Evolutionary conservation across 352 stramenopile genomes (phyloP).

Genomic region (Peronospora destructor): DNA sequence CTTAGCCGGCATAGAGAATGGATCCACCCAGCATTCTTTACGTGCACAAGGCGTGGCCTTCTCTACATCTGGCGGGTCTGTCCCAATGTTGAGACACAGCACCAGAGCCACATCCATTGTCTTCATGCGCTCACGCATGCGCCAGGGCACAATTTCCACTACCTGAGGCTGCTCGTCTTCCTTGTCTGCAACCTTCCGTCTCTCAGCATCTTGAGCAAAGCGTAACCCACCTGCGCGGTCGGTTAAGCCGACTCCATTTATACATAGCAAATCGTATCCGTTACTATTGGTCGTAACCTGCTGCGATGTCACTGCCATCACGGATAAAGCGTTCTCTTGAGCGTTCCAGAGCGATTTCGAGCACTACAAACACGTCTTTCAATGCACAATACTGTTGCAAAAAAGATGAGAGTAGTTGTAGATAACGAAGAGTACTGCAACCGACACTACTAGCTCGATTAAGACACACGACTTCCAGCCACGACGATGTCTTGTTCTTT

Average conservation of each 20-base stretch:
- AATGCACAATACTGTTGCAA: neutral
- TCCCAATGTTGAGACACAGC: conserved; percentile 97
- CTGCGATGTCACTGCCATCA: conserved; percentile 32
- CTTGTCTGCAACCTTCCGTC: conserved; percentile 22
- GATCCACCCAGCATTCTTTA: conserved; percentile 98
- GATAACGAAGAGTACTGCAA: neutral
- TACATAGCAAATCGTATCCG: conserved; percentile 11
- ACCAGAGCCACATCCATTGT: conserved; percentile 93
- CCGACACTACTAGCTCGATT: conserved; percentile 3
- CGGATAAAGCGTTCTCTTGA: neutral
- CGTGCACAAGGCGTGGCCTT: conserved; percentile 93
- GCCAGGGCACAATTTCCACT: conserved; percentile 67
- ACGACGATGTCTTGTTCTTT: too few relatives aligned
- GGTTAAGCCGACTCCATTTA: conserved; percentile 3
- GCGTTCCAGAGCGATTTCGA: neutral
- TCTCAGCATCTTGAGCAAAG: conserved; percentile 47
- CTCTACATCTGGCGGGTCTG: conserved; percentile 95
- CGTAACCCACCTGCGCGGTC: conserved; percentile 52
- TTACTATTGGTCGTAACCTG: conserved; percentile 8
- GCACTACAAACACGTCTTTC: neutral
- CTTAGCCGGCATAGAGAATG: conserved; percentile 88
- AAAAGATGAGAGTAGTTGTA: neutral
- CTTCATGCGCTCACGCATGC: conserved; percentile 86
- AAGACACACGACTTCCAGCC: conserved; percentile 5
- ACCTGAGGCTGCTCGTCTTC: conserved; percentile 20